Percentiles rank a stretch among this genome's conserved stretches.
Evolutionary conservation across 306 rosid genomes (phyloP).

Genomic region (Quercus robur): DNA sequence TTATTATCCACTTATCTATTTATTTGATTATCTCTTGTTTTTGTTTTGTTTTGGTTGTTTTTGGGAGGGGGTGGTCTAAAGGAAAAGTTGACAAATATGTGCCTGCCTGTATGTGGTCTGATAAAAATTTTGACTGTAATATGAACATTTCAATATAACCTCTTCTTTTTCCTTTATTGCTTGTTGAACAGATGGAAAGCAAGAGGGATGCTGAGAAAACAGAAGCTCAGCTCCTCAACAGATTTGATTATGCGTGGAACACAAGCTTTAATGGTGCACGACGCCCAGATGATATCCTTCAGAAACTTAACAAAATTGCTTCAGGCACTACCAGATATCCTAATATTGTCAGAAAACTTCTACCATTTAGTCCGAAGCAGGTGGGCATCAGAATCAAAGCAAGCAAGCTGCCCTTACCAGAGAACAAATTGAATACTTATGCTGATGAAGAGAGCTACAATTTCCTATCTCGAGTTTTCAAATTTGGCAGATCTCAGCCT

Average conservation of each 20-base stretch:
- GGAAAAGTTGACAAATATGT: background rate
- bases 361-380: conserved; percentile 56
- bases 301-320: conserved; percentile 47
- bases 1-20: background rate
- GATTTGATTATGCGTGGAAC: conserved; percentile 94
- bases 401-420: conserved; percentile 29
- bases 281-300: conserved; percentile 57
- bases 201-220: conserved; percentile 58
- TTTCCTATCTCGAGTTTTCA: conserved; percentile 55
- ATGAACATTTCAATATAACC: background rate
- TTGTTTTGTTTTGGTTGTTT: background rate
- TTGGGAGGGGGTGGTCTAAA: too few relatives aligned
- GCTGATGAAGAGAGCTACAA: conserved; percentile 37
- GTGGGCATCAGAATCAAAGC: conserved; percentile 66
- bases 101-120: background rate
- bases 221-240: conserved; percentile 59
- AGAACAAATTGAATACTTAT: conserved; percentile 24
- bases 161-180: conserved; percentile 3
- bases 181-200: conserved; percentile 61
- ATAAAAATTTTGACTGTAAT: background rate
- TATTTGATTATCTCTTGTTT: background rate
- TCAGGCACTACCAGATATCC: conserved; percentile 37
- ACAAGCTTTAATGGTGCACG: conserved; percentile 47
- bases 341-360: conserved; percentile 37
- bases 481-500: conserved; percentile 60